phyloP scores from a whole-genome alignment of 371 early-diverging fungal species.

The Hamiltosporidium magnivora region DNA sequence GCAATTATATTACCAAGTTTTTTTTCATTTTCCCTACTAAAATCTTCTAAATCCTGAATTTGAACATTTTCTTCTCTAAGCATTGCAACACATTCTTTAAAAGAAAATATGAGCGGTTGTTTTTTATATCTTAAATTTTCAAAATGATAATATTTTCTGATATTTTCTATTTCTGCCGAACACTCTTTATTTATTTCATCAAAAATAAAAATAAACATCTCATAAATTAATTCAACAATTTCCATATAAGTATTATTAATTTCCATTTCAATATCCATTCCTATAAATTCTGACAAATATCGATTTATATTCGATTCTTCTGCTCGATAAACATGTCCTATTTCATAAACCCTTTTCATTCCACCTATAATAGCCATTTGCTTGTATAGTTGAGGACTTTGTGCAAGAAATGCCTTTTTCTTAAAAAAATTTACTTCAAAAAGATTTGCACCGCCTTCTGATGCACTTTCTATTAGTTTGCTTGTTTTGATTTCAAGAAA shows the following conservation, averaged over 20 bases:
- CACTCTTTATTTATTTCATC: conserved; percentile 68
- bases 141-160: conserved; percentile 76
- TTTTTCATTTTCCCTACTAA: conserved; percentile 75
- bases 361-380: conserved; percentile 96
- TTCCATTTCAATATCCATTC: conserved; percentile 98
- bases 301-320: conserved; percentile 94
- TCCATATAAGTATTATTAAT: conserved; percentile 92
- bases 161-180: conserved; percentile 67
- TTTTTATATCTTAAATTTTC: conserved; percentile 72
- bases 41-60: conserved; percentile 64
- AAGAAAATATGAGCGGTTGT: conserved; percentile 72
- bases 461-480: conserved; percentile 82
- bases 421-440: conserved; percentile 93
- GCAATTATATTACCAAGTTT: conserved; percentile 77
- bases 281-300: conserved; percentile 97
- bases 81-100: conserved; percentile 75
- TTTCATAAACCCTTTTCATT: conserved; percentile 91
- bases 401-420: conserved; percentile 78
- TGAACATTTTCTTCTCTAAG: conserved; percentile 73
- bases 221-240: conserved; percentile 74
- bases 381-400: conserved; percentile 97
- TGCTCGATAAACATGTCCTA: conserved; percentile 97
- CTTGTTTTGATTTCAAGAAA: conserved; percentile 97
- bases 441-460: conserved; percentile 96
- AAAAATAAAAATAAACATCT: conserved; percentile 78